Evolutionary conservation across 225 moss, liverwort and hornwort species (phyloP), one percentile per base, ranked within the genome.

Genomic region (Ulota crispa): DNA sequence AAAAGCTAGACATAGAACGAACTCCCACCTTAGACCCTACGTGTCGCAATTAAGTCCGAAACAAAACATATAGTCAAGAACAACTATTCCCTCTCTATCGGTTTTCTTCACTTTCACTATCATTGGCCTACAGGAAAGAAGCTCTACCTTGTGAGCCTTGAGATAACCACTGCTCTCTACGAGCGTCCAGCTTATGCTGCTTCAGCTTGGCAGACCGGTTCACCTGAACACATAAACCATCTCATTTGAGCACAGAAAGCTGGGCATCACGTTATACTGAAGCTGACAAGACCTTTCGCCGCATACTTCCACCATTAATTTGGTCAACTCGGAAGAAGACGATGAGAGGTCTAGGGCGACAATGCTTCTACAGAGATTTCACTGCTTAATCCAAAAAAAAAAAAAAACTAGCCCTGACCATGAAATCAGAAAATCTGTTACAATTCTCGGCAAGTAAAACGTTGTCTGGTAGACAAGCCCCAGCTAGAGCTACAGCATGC

Each of bases 111-210:
- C 57, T 75, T 34, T 23, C 54, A 60, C 34, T 82, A 68, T 68
- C 75, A 82, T 67, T 76, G 76, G 69, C 62, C 82, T 69, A 68
- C 50, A 80, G 74, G 84, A 26, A 84, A 80, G 75, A 79, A 62
- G 74, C 30, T 74, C 79, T 82, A 88, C 88, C 84, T 83, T 81
- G 83, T 76, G 85, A 84, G 85, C 91, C 87, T 78, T 91, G 91
- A 23, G 92, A 91, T 52, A 93, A 84, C 92, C 94, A 94, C 89
- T 94, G 94, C 72, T 91, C 94, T 31, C 92, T 92, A 62, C 92
- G 89, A 65, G 89, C 92, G 68, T 91, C 92, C 75, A 92, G 89
- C 88, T 94, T 94, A 82, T 86, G 85, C 88, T 94, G 94, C 86
- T 94, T 94, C 82, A 94, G 83, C 85, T 94, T 94, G 43, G 94